These are phyloP conservation scores for Brassica juncea DNA, from an alignment of 345 rosid species.

Conservation along the genomic window DNA sequence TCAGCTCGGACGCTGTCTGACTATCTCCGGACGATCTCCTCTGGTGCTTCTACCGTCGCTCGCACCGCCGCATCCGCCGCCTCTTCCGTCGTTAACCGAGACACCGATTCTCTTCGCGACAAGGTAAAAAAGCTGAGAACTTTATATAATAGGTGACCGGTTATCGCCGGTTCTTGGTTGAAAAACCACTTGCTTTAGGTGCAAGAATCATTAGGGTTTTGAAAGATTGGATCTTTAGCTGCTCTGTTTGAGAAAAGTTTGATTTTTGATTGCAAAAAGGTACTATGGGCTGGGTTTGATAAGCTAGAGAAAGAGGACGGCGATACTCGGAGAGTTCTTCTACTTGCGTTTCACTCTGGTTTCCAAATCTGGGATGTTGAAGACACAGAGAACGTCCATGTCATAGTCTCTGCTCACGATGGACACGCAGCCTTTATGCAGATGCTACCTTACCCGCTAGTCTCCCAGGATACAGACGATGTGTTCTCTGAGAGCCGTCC, in stretches of 20 bases:
- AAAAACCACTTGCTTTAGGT: not conserved
- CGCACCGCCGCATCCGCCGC: constrained; percentile 85
- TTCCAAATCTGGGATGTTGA: constrained; percentile 98
- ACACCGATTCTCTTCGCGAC: constrained; percentile 58
- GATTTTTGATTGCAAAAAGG: constrained; percentile 50
- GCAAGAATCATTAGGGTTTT: not conserved
- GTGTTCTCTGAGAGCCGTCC: constrained; percentile 62
- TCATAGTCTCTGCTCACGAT: constrained; percentile 71
- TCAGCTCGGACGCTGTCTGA: constrained; percentile 75
- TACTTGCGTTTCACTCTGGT: constrained; percentile 78
- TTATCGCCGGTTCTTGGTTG: not conserved
- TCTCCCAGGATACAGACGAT: constrained; percentile 47
- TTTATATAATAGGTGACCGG: not conserved
- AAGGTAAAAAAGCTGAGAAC: constrained; percentile 46
- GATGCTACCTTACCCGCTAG: constrained; percentile 65
- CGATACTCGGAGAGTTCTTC: constrained; percentile 59
- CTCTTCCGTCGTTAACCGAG: constrained; percentile 72
- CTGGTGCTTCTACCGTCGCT: constrained; percentile 93
- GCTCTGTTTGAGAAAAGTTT: not conserved
- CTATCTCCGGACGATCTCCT: constrained; percentile 70
- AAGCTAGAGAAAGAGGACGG: constrained; percentile 61
- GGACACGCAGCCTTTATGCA: constrained; percentile 84
- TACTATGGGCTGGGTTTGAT: constrained; percentile 96
- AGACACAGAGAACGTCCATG: constrained; percentile 75
- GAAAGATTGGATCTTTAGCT: constrained; percentile 20